phyloP scores from a whole-genome alignment of 306 rosid genomes.

The Oemleria cerasiformis region DNA sequence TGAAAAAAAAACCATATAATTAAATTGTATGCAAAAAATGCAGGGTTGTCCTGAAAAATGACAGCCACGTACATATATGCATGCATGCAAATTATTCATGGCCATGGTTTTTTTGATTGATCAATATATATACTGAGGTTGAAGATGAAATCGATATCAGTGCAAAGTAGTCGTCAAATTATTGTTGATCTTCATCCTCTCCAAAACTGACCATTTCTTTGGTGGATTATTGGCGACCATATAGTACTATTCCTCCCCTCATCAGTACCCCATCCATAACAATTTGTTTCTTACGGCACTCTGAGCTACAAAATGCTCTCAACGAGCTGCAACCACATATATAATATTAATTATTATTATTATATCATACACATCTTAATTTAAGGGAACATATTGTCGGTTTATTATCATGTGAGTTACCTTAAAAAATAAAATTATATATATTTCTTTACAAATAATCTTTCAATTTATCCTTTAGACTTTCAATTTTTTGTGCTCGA shows the following conservation, averaged over 20 bases:
- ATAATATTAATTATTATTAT: no score
- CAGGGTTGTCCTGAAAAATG: background rate
- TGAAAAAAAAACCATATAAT: background rate
- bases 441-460: no score
- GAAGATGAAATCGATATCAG: no score
- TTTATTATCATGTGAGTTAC: no score
- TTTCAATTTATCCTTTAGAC: no score
- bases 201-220: background rate
- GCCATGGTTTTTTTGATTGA: no score
- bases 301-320: conserved; percentile 13
- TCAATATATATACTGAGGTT: no score
- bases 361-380: no score
- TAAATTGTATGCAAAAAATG: background rate
- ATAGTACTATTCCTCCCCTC: no score
- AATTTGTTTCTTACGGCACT: conserved; percentile 5
- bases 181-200: background rate
- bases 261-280: background rate
- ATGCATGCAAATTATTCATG: background rate
- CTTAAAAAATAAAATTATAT: no score
- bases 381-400: no score
- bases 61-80: background rate
- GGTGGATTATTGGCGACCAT: background rate
- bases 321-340: conserved; percentile 12
- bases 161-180: background rate
- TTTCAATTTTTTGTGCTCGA: no score